Percentiles rank a stretch among this genome's conserved stretches.
Evolutionary conservation across 2,329 filamentous ascomycete genomes (phyloP).

Genomic region (Fusarium continuum): DNA sequence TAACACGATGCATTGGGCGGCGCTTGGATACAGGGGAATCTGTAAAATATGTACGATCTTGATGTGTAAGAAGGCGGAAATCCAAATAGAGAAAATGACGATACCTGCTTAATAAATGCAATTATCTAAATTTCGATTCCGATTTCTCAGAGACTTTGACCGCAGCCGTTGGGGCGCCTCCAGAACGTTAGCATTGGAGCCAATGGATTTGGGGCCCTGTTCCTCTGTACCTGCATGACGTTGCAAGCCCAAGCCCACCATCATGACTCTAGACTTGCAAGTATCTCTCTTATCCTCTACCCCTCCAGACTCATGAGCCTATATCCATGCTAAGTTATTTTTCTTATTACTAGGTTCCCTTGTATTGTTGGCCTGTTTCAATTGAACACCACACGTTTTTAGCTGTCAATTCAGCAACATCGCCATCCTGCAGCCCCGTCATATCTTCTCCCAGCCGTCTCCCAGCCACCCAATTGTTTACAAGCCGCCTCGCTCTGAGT

Average conservation of each 20-base stretch:
- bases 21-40: conserved; percentile 14
- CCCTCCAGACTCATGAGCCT: background rate
- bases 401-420: background rate
- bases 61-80: conserved; percentile 21
- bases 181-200: conserved; percentile 21
- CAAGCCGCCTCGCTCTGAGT: conserved; percentile 17
- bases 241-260: conserved; percentile 6
- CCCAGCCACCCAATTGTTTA: conserved; percentile 45
- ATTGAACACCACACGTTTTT: background rate
- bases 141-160: background rate
- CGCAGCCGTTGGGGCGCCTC: conserved; percentile 5
- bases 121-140: background rate
- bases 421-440: conserved; percentile 8
- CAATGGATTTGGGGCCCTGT: no score
- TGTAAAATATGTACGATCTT: conserved; percentile 19
- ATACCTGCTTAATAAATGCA: background rate
- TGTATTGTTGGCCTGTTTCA: background rate
- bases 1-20: conserved; percentile 29
- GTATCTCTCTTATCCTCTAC: background rate
- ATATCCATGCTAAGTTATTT: background rate
- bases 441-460: conserved; percentile 12
- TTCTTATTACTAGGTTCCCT: background rate
- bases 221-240: conserved; percentile 33
- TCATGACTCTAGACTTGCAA: conserved; percentile 24
- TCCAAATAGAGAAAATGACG: background rate